A percentile compares a stretch with the other conserved stretches of the same genome.
Conservation (phyloP, 75 land plant species). For the Selaginella tamariscina region DNA sequence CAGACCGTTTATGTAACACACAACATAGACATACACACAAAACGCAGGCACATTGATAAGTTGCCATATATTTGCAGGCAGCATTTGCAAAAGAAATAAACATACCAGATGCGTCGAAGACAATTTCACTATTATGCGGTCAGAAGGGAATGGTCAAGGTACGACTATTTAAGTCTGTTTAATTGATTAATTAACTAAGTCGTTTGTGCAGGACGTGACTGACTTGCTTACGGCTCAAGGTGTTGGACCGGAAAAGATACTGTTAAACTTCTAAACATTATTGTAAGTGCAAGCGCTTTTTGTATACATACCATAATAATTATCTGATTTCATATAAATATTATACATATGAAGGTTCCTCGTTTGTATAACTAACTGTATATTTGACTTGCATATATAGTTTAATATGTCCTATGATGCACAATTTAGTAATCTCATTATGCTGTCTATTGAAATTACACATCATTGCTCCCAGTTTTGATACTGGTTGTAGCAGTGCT, state of each 20-base stretch:
- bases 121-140: conserved; percentile 83
- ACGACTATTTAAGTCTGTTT: conserved; percentile 2
- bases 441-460: neutral
- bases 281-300: neutral
- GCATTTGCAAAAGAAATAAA: conserved; percentile 58
- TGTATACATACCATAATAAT: neutral
- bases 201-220: conserved; percentile 62
- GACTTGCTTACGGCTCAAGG: conserved; percentile 56
- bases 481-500: neutral
- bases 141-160: conserved; percentile 92
- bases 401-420: conserved; percentile 3
- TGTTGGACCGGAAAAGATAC: conserved; percentile 56
- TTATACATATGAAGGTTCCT: too few relatives aligned
- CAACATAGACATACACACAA: neutral
- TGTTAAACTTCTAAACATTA: conserved; percentile 65
- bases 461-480: neutral
- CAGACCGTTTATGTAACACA: conserved; percentile 2
- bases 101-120: conserved; percentile 34
- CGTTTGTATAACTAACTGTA: too few relatives aligned
- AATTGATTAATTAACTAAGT: neutral
- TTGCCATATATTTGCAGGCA: conserved; percentile 34
- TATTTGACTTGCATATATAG: too few relatives aligned
- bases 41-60: neutral
- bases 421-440: neutral
- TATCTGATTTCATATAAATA: too few relatives aligned